Evolutionary conservation across 1,284 basidiomycete genomes (phyloP), one percentile per base, ranked within the genome.

Genomic region (Ganoderma lucidum): DNA sequence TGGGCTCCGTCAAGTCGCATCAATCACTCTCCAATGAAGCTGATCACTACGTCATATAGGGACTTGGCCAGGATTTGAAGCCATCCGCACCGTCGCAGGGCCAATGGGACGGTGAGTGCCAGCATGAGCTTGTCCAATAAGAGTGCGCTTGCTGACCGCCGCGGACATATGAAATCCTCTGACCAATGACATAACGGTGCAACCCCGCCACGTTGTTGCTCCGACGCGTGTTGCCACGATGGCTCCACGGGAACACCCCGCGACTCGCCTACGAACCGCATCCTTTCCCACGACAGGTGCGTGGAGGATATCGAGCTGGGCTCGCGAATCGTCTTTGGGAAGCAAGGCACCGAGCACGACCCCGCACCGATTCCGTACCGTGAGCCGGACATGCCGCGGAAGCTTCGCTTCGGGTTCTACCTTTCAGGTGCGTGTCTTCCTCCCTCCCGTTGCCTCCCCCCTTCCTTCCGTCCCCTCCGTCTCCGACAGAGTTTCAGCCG

Each of bases 391-490:
- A 76, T 92, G 53, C 83, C 87, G 8, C 71, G 79, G 62, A 93
- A 88, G 76, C 81, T 94, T 39, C 85, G 85, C 66, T 91, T 95
- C 76, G 93, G 93, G 12, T 95, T 90, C 78, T 94, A 92, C 75
- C 83, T 84, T 32, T 85, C 86, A 64, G 90, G 90, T 86, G 73
- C 56, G 81, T 76, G 44, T 35, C 45, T 30, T 12, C 14, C 63
- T 42, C 70, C 9, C 35, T 51, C n/a, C 39, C 41, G 42, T 28
- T 45, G 19, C 42, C 14, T 6, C 23, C 41, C 19, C 44, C 59
- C 6, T 39, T 62, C 19, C 44, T 58, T 10, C 44, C 42, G 8
- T 32, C 17, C 59, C 56, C 56, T 64, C 41, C 15, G 41, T 60
- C 41, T 58, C 59, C 56, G 62, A 28, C 45, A 19, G 28, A 6